Evolutionary conservation across 495 filamentous ascomycete genomes (phyloP), one percentile per base, ranked within the genome.

Genomic region (Xylaria scruposa): DNA sequence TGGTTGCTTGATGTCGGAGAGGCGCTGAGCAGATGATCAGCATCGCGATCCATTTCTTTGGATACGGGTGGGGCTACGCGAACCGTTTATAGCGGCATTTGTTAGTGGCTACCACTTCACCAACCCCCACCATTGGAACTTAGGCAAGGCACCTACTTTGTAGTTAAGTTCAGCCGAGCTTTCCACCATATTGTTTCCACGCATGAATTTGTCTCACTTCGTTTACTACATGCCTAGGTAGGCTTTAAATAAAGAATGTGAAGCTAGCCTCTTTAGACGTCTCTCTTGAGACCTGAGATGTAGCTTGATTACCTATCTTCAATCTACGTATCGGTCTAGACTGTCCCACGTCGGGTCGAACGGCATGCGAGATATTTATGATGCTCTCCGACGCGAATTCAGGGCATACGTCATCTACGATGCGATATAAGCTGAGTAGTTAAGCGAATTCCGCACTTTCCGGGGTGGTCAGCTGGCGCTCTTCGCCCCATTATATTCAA

Each of bases 381-480:
- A 56, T 56, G 5, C 53, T 56, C 53, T n/a, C 53, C 24, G 10
- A 58, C 24, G 0, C 24, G 24, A 51, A 8, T n/a, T 51, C n/a
- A 3, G 6, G n/a, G n/a, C 47, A 51, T n/a, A 8, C 8, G n/a
- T 51, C 7, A 24, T 5, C n/a, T 51, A 24, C 44, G 17, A 13
- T 19, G 19, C 17, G 8, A 8, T 24, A 51, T 8, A 24, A 12
- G 21, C 8, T 10, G 9, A 9, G 8, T 51, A 51, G 24, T 54
- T 29, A 4, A 29, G 51, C 26, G 51, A 54, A 19, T 59, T 29
- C 56, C 56, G 56, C 13, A 31, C 56, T 59, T 59, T 59, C 56
- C 56, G 56, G 31, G 36, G 31, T 33, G 29, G 56, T 59, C 56
- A 54, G 51, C 56, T 15, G 56, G n/a, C 31, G n/a, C 15, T 36